Evolutionary conservation across 2,329 filamentous ascomycete species (phyloP).

Genomic region (Acarospora socialis): DNA sequence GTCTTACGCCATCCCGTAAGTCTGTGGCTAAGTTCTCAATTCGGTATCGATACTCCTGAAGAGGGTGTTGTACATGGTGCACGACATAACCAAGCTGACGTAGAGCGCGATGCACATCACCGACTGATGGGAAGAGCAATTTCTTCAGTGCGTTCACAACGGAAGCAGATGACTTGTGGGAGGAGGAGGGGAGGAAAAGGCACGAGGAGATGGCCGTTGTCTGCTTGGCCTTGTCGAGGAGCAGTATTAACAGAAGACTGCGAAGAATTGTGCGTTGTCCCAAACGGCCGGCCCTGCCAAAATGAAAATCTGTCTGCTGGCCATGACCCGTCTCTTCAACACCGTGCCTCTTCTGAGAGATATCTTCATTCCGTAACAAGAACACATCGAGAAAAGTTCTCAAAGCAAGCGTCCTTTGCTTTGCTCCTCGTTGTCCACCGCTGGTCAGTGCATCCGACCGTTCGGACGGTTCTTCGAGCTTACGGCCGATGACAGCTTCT

Average conservation of each 20-base stretch:
- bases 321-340: conserved; percentile 19
- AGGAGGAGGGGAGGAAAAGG: conserved; percentile 35
- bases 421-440: conserved; percentile 7
- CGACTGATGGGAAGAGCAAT: conserved; percentile 43
- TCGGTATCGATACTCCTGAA: conserved; percentile 44
- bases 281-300: conserved; percentile 30
- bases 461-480: conserved; percentile 21
- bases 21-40: conserved; percentile 48
- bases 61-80: conserved; percentile 37
- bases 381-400: conserved; percentile 42
- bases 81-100: conserved; percentile 44
- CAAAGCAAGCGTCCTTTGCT: conserved; percentile 28
- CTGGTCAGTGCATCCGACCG: conserved; percentile 7
- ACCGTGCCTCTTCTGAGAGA: conserved; percentile 21
- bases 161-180: conserved; percentile 41
- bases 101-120: conserved; percentile 41
- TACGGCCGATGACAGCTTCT: conserved; percentile 46
- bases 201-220: conserved; percentile 21
- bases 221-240: conserved; percentile 42
- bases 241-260: conserved; percentile 44
- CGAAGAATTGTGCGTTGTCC: conserved; percentile 44
- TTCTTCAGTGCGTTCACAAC: conserved; percentile 38
- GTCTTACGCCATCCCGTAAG: conserved; percentile 44
- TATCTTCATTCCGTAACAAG: conserved; percentile 44
- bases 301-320: conserved; percentile 20